Base-by-base conservation (phyloP, 2,329 filamentous ascomycete species). In the Colletotrichum horii region DNA sequence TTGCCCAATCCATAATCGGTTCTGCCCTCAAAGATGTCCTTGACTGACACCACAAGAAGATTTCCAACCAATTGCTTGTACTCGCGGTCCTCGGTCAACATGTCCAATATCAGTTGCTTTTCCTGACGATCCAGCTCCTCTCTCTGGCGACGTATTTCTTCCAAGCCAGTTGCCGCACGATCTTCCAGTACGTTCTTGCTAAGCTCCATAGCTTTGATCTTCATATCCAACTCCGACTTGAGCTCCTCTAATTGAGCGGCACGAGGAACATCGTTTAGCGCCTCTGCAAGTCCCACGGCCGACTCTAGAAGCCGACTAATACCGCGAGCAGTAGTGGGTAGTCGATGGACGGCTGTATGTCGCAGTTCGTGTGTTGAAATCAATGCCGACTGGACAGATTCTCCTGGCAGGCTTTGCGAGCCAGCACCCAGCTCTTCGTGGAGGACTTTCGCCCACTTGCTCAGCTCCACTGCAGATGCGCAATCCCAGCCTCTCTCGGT, bases 41-140 rank as follows among this genome's bases (percentile, higher is more conserved):
- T 76, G 4, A 82, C 78, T 3, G 78, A 80, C 15, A 80, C 78
- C 69, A 83, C 79, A 24, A 85, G 70, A 32, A 84, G 77, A 4
- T 69, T 73, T 19, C 83, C 83, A 14, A 83, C 78, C 6, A 83
- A 69, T 3, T 30, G 34, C 62, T 79, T 83, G 56, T 83, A 81
- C 62, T 83, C 80, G 12, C 65, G 26, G 70, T 84, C 81, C 5
- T 80, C 79, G 30, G 72, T 71, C 65, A 82, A 55, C 77, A 82
- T 82, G n/a, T 71, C 79, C 4, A 73, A 76, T n/a, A 81, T 72
- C 4, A 82, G 55, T 9, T 80, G 79, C 56, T 67, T 78, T 72
- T 86, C 84, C 65, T 82, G 79, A 68, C 78, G 81, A 71, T 84
- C 83, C 9, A 85, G 78, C 74, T 84, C 84, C 70, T 82, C 82